Conservation (phyloP, 345 rosid genomes). For the Acer campestre region DNA sequence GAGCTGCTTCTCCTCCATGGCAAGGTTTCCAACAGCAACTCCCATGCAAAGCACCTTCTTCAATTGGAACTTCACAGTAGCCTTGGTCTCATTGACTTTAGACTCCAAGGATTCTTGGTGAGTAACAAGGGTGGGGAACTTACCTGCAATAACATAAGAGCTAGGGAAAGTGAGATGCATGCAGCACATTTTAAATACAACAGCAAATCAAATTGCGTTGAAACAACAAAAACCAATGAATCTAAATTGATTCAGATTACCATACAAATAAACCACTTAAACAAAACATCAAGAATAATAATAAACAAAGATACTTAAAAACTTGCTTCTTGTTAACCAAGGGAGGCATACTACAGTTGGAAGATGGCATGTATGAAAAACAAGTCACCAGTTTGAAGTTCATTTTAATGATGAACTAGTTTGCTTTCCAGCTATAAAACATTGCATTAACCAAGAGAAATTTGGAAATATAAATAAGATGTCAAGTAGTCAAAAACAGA, state of each 20-base stretch:
- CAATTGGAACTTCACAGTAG: slow-evolving; percentile 76
- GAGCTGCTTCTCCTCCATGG: slow-evolving; percentile 82
- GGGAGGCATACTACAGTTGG: not conserved
- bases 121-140: slow-evolving; percentile 76
- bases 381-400: not conserved
- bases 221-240: not conserved
- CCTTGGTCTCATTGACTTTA: slow-evolving; percentile 80
- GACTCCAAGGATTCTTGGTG: slow-evolving; percentile 77
- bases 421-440: not conserved
- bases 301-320: not conserved
- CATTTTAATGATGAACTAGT: not conserved
- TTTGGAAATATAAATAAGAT: not conserved
- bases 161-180: not conserved
- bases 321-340: not conserved
- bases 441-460: not conserved
- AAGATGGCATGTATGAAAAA: not conserved
- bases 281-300: not conserved
- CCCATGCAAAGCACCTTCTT: slow-evolving; percentile 91
- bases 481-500: not conserved
- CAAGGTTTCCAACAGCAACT: slow-evolving; percentile 71
- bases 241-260: not conserved
- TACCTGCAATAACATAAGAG: slow-evolving; percentile 43
- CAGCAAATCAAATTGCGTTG: not conserved
- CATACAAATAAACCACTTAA: not conserved
- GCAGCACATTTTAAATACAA: not conserved